Base-by-base conservation (phyloP, 1,284 basidiomycete species). In the Sporisorium iseilematis-ciliati region DNA sequence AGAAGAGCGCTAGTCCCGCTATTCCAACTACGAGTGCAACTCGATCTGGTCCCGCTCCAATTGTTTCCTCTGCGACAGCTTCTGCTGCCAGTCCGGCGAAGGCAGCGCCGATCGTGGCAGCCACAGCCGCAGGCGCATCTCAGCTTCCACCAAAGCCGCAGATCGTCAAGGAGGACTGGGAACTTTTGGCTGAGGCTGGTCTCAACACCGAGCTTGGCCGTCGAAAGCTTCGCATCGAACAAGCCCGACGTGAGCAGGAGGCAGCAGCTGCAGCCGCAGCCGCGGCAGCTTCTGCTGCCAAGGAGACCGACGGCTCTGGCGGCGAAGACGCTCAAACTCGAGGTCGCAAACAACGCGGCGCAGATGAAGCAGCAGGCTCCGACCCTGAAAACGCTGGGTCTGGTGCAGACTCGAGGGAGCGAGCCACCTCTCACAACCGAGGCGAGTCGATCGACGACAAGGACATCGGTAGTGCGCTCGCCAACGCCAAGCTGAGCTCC, bases 401-500 rank as follows among this genome's bases (percentile, higher is more conserved):
- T 16, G 62, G 64, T 1, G 56, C 50, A 25, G 64, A 63, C 18
- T 64, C 69, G 14, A 40, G 52, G 31, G 75, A 77, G 41, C 75
- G 75, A 16, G 56, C 51, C 29, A 52, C 57, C 12, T 66, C 64
- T 4, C 56, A 65, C n/a, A 49, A 46, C 21, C 49, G 51, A 7
- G 68, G 54, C 43, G 75, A 78, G 20, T 59, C 62, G 18, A 41
- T 55, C 49, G 75, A 77, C 48, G 77, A 80, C 49, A 74, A 77
- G 31, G 78, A 76, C 51, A 62, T 65, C 4, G 81, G 81, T 50
- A 83, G 80, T 48, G 80, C 81, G 16, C 67, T 84, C 0, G 79
- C 80, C 41, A 84, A 78, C 48, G 78, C 82, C 49, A 84, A 85
- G 69, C 77, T 85, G 20, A 79, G 75, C 55, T 72, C 70, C n/a